phyloP scores from a whole-genome alignment of 2,329 filamentous ascomycete species.

The Stromatinia cepivora region DNA sequence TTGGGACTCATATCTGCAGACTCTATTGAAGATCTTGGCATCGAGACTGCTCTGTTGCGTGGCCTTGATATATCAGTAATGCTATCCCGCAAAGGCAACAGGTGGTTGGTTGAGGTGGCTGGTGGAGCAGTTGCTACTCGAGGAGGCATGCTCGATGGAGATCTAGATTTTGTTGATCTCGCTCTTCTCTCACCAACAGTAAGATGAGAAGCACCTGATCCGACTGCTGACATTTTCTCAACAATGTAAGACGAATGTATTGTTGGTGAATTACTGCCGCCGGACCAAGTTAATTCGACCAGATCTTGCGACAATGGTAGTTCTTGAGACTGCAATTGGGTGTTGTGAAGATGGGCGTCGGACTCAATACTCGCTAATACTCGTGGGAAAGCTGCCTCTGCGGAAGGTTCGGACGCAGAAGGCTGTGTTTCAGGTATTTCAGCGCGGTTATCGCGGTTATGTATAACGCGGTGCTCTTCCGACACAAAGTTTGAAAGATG shows the following conservation, averaged over 20 bases:
- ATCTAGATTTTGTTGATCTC: constrained; percentile 19
- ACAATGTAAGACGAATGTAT: background rate
- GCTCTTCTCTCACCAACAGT: constrained; percentile 7
- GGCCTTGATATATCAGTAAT: constrained; percentile 2
- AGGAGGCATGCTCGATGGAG: constrained; percentile 18
- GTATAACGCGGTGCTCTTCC: background rate
- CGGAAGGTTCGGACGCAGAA: background rate
- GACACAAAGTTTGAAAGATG: background rate
- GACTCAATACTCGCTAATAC: constrained; percentile 17
- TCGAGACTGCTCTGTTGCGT: constrained; percentile 4
- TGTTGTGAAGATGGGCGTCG: background rate
- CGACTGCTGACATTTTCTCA: constrained; percentile 4
- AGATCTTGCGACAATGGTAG: background rate
- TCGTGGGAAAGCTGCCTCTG: background rate
- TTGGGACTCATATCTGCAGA: background rate
- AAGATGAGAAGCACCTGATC: constrained; percentile 2
- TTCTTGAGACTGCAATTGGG: background rate
- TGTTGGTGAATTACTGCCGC: background rate
- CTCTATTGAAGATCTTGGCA: constrained; percentile 20
- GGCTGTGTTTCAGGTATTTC: background rate
- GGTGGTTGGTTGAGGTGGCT: background rate
- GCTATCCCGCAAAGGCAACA: constrained; percentile 17
- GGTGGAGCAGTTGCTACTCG: constrained; percentile 11
- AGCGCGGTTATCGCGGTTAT: background rate
- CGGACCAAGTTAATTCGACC: background rate